Percentiles rank a stretch among this genome's conserved stretches.
These are phyloP conservation scores for Colletotrichum gloeosporioides DNA, from an alignment of 2,329 filamentous ascomycete species.

Conservation along the genomic window DNA sequence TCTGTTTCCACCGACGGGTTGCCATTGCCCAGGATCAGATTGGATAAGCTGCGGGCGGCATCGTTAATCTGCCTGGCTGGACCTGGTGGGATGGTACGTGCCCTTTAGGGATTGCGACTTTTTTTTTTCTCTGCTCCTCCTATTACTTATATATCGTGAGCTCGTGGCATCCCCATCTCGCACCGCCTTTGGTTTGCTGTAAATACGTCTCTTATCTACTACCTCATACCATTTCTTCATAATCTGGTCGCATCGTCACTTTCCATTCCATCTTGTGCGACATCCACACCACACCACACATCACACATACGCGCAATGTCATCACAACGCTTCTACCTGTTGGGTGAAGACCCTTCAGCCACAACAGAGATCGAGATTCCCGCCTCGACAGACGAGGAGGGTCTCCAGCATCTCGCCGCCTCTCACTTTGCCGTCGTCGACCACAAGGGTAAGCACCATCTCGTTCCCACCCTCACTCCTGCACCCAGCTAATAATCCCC, in stretches of 20 bases:
- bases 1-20: conserved; percentile 6
- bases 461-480: neutral
- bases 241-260: neutral
- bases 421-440: conserved; percentile 49
- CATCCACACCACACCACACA: neutral
- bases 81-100: neutral
- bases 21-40: conserved; percentile 1
- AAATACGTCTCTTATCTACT: neutral
- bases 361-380: conserved; percentile 42
- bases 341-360: conserved; percentile 42
- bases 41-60: neutral
- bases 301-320: conserved; percentile 31
- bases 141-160: conserved; percentile 16
- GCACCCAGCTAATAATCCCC: neutral
- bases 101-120: neutral
- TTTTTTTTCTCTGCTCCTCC: neutral
- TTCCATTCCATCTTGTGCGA: neutral
- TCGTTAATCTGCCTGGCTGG: neutral
- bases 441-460: conserved; percentile 35
- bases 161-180: neutral
- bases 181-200: neutral
- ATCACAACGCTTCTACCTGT: conserved; percentile 44
- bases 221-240: neutral
- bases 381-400: conserved; percentile 37
- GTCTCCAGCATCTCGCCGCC: conserved; percentile 43